Evolutionary conservation across 2,329 filamentous ascomycete genomes (phyloP).

Genomic region (Tolypocladium cylindrosporum): DNA sequence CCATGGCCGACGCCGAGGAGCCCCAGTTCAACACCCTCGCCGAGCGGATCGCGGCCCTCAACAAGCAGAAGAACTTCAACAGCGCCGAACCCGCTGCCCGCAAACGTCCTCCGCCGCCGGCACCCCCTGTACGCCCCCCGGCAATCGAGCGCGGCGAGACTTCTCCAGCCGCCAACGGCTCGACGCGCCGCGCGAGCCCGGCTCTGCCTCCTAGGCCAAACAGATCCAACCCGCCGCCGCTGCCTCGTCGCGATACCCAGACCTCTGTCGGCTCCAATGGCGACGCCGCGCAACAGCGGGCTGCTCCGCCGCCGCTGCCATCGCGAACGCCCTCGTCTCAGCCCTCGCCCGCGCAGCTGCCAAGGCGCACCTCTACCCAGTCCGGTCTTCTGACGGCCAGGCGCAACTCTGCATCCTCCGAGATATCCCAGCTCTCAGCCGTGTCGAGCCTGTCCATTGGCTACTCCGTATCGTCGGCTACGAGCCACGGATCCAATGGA

Average conservation of each 20-base stretch:
- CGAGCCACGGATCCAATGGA: conserved; percentile 36
- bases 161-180: conserved; percentile 15
- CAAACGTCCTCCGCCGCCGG: conserved; percentile 25
- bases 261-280: conserved; percentile 5
- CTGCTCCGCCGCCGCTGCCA: conserved; percentile 23
- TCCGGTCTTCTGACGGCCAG: conserved; percentile 27
- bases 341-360: conserved; percentile 37
- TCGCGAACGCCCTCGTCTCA: conserved; percentile 16
- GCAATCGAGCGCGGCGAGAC: conserved; percentile 25
- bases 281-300: conserved; percentile 9
- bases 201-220: conserved; percentile 27
- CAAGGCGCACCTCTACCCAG: conserved; percentile 37
- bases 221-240: conserved; percentile 19
- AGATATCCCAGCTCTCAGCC: conserved; percentile 42
- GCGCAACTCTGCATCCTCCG: conserved; percentile 48
- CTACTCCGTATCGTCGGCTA: conserved; percentile 32
- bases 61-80: conserved; percentile 49
- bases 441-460: conserved; percentile 42
- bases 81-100: conserved; percentile 28
- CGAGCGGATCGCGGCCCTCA: conserved; percentile 55
- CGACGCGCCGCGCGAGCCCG: conserved; percentile 20
- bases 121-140: conserved; percentile 32
- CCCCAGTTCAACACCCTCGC: conserved; percentile 50
- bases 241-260: conserved; percentile 22
- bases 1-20: conserved; percentile 53